A percentile compares a stretch with the other conserved stretches of the same genome.
phyloP scores from a whole-genome alignment of 1,284 basidiomycete genomes.

The Cutaneotrichosporon mucoides region DNA sequence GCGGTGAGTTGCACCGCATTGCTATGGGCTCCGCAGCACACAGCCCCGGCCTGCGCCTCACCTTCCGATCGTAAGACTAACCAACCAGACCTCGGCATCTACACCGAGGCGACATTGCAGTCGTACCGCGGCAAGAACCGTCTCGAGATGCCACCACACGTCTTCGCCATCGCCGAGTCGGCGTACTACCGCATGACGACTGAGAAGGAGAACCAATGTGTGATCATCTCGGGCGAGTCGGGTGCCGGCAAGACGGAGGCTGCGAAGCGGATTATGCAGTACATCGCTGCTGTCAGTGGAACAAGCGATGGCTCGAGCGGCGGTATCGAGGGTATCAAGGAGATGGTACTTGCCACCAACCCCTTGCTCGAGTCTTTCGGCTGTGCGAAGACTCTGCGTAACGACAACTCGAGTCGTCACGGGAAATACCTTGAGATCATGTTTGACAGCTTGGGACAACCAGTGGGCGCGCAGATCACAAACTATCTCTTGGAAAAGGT shows the following conservation, averaged over 20 bases:
- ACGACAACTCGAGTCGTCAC: constrained; percentile 98
- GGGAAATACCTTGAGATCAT: constrained; percentile 99
- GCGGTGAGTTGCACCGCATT: constrained; percentile 57
- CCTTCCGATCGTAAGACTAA: too few species aligned
- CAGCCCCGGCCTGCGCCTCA: background rate
- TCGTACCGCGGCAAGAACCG: constrained; percentile 96
- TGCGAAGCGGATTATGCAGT: constrained; percentile 99
- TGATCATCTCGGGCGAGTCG: constrained; percentile 98
- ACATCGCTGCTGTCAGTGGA: constrained; percentile 91
- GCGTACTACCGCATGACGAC: constrained; percentile 99
- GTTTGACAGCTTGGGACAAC: constrained; percentile 90
- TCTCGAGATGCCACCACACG: constrained; percentile 95
- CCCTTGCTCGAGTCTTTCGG: constrained; percentile 97
- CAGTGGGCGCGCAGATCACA: constrained; percentile 95
- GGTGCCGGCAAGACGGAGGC: constrained; percentile 97
- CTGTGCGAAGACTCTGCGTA: constrained; percentile 96
- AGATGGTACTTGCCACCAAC: constrained; percentile 99
- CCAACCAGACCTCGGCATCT: constrained; percentile 83
- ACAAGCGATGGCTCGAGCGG: constrained; percentile 60
- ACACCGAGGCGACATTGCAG: constrained; percentile 79
- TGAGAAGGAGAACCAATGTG: constrained; percentile 99
- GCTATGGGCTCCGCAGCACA: background rate
- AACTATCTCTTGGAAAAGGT: constrained; percentile 96
- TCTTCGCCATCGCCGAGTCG: constrained; percentile 94
- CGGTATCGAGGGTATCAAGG: constrained; percentile 90